Conservation (phyloP, 2,329 filamentous ascomycete species). For the Orbilia brochopaga region DNA sequence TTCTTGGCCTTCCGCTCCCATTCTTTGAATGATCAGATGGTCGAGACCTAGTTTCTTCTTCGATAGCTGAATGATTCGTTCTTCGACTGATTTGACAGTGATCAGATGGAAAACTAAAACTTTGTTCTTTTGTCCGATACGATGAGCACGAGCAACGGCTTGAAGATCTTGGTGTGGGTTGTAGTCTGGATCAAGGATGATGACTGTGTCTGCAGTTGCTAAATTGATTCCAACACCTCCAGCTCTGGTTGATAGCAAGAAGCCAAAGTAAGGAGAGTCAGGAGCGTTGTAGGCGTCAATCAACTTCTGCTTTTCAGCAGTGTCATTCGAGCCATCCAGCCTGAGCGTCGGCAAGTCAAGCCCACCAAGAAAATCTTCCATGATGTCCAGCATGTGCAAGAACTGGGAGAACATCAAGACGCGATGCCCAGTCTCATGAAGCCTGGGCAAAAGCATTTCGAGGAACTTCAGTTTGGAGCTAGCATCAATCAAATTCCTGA, state of each 20-base stretch:
- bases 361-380: slow-evolving; percentile 87
- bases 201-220: slow-evolving; percentile 94
- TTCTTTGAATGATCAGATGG: slow-evolving; percentile 88
- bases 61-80: slow-evolving; percentile 94
- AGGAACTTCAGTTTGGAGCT: slow-evolving; percentile 86
- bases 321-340: slow-evolving; percentile 81
- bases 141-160: slow-evolving; percentile 88
- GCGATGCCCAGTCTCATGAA: slow-evolving; percentile 82
- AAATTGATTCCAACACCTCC: slow-evolving; percentile 98
- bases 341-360: slow-evolving; percentile 76
- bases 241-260: slow-evolving; percentile 89
- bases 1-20: slow-evolving; percentile 74
- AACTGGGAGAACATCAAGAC: slow-evolving; percentile 98
- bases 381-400: slow-evolving; percentile 80
- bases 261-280: slow-evolving; percentile 81
- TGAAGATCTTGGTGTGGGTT: slow-evolving; percentile 98
- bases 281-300: slow-evolving; percentile 94
- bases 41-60: slow-evolving; percentile 95
- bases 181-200: slow-evolving; percentile 95
- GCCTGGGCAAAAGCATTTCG: slow-evolving; percentile 82
- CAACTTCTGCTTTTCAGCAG: slow-evolving; percentile 86
- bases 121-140: slow-evolving; percentile 94
- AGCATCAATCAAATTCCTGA: slow-evolving; percentile 86
- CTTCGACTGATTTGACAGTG: slow-evolving; percentile 85
- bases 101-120: slow-evolving; percentile 95